phyloP scores from a whole-genome alignment of 768 basidiomycete species.

The Kockovaella imperatae region DNA sequence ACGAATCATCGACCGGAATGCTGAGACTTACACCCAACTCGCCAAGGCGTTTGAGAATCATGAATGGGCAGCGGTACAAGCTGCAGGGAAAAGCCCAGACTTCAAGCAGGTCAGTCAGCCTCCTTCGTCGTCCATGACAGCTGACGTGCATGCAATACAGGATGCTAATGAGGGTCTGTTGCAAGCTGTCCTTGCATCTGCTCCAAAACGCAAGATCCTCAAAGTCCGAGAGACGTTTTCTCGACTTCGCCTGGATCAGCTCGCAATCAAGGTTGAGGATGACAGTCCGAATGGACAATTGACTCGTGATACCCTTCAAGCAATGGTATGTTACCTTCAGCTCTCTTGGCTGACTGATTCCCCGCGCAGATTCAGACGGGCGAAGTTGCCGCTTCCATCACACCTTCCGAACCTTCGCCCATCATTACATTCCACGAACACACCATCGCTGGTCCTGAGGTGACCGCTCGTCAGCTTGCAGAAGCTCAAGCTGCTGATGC shows the following conservation, averaged over 20 bases:
- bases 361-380: slow-evolving; percentile 4
- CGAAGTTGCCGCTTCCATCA: slow-evolving; percentile 6
- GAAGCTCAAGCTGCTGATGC: slow-evolving; percentile 7
- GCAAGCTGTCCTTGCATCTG: slow-evolving; percentile 23
- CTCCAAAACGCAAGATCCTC: slow-evolving; percentile 19
- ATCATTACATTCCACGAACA: slow-evolving; percentile 28
- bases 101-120: slow-evolving; percentile 20
- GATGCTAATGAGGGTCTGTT: slow-evolving; percentile 33
- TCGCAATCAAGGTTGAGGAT: slow-evolving; percentile 14
- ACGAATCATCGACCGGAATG: slow-evolving; percentile 23
- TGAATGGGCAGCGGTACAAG: slow-evolving; percentile 22
- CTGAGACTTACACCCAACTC: slow-evolving; percentile 19
- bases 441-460: slow-evolving; percentile 3
- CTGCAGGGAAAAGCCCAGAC: slow-evolving; percentile 5
- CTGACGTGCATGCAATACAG: slow-evolving; percentile 4
- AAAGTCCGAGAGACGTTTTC: slow-evolving; percentile 25
- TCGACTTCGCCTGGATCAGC: slow-evolving; percentile 17
- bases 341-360: not conserved
- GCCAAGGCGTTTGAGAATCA: slow-evolving; percentile 23
- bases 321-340: slow-evolving; percentile 16
- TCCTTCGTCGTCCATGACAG: not conserved
- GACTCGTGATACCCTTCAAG: slow-evolving; percentile 6
- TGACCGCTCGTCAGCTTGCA: not conserved
- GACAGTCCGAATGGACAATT: slow-evolving; percentile 6
- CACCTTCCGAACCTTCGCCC: slow-evolving; percentile 1